Base-by-base conservation (phyloP, 2,329 filamentous ascomycete genomes). In the Penicillium sp. region DNA sequence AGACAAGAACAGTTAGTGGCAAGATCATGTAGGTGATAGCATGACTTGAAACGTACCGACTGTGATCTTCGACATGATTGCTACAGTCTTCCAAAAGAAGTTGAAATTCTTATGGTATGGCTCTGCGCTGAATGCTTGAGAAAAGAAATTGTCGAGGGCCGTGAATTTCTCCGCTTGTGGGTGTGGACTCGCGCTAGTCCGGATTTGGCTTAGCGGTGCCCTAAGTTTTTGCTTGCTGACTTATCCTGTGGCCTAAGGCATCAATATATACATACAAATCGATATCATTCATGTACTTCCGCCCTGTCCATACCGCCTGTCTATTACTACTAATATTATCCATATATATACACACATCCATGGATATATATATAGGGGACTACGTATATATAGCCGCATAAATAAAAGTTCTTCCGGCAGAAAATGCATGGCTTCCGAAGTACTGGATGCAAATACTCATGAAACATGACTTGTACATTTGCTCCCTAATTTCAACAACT, bases 1-100 rank as follows among this genome's bases (percentile, higher is more conserved):
- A 53, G 39, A 22, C 29, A 46, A 46, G 24, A 51, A 34, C 26
- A n/a, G 38, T 65, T 61, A 66, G 63, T 39, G 52, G 22, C 24
- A 38, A 31, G 50, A 38, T 49, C 53, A 22, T 45, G n/a, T 20
- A 35, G 32, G 5, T 8, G 20, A 20, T 20, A 10, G 37, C 26
- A 38, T 32, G 37, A 34, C 26, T 4, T 38, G 53, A 18, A 63
- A 73, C 79, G 63, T 73, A 81, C 79, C 79, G 79, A 82, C 80
- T 80, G 80, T 79, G 74, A 82, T 81, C 76, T 82, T 82, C 61
- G 80, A 82, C 80, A 82, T 82, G 70, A 70, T 79, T 78, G 71
- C 67, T 84, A 85, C 87, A 89, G 89, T 92, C 89, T 92, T 90
- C 88, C 89, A 89, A 83, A 89, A 89, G 86, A 88, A 78, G 77